These are phyloP conservation scores for Neopestalotiopsis clavispora DNA, from an alignment of 2,329 filamentous ascomycete genomes.

Conservation along the genomic window DNA sequence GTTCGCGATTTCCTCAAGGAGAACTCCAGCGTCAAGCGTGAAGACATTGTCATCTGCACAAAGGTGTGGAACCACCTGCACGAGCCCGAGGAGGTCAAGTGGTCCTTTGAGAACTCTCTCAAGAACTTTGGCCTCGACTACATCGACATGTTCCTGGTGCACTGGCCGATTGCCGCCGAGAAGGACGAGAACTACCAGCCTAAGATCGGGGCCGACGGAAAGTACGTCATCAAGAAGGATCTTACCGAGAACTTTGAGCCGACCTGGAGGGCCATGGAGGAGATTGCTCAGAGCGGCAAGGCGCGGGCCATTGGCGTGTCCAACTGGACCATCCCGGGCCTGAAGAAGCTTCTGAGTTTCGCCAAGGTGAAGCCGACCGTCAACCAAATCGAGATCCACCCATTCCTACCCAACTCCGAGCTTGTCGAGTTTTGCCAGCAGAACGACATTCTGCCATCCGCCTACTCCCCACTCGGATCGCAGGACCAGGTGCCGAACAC, in stretches of 20 bases:
- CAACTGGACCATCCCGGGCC: constrained; percentile 47
- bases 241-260: constrained; percentile 70
- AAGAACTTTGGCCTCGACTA: constrained; percentile 59
- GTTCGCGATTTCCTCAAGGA: constrained; percentile 51
- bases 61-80: constrained; percentile 74
- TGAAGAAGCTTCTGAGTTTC: constrained; percentile 45
- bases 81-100: constrained; percentile 62
- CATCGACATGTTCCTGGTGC: constrained; percentile 64
- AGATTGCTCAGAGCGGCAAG: constrained; percentile 36
- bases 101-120: constrained; percentile 57
- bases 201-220: constrained; percentile 50
- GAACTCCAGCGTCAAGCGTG: constrained; percentile 51
- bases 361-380: constrained; percentile 45
- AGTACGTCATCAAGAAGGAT: constrained; percentile 57
- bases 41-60: constrained; percentile 64
- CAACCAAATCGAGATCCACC: constrained; percentile 54
- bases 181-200: constrained; percentile 45
- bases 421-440: constrained; percentile 58
- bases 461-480: constrained; percentile 61
- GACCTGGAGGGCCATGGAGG: constrained; percentile 67
- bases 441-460: constrained; percentile 55
- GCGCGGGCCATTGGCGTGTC: constrained; percentile 48
- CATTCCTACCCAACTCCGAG: constrained; percentile 51
- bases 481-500: constrained; percentile 73
- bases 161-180: constrained; percentile 53